Evolutionary conservation across 306 rosid species (phyloP), one percentile per base, ranked within the genome.

Genomic region (Sicyos edulis): DNA sequence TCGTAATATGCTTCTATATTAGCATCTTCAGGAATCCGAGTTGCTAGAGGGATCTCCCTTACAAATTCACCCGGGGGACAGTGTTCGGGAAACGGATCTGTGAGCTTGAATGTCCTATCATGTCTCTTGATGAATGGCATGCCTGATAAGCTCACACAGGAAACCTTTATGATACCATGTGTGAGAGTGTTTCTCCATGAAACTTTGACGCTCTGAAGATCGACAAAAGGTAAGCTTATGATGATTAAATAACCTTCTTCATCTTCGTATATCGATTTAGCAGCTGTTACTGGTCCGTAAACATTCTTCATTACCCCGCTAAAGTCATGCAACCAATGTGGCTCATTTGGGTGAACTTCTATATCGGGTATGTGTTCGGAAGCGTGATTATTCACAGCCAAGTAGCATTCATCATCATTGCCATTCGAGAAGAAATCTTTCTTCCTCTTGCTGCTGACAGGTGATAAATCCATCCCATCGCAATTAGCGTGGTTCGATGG

Each of bases 31-130:
- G 96, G 96, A 80, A 92, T 92, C 74, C 96, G 87, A 13, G 89
- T 89, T 42, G 89, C 80, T 10, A 92, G 95, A 1, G 86, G 85
- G 73, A 92, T 89, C 83, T 92, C 97, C 6, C 97, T 85, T 29
- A 92, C 95, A 45, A 92, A 92, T 73, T 89, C 95, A 7, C 97
- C 97, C 0, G 92, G 96, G 50, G 92, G 96, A 40, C 97, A 92
- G 84, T 92, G 97, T 80, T 92, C 97, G 1, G 96, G 85, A 8
- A 88, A 80, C 8, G 88, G 82, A 77, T 92, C 96, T 7, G 92
- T 78, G 70, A 92, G 96, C 87, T 86, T 85, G 85, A 92, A 92
- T 67, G 93, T 88, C 77, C 91, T 82, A 59, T 89, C 96, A n/a
- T 74, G 88, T 78, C 97, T 85, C 85, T 89, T 89, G 71, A 92